phyloP scores from a whole-genome alignment of 331 rosid genomes.

The Malus hybrid region DNA sequence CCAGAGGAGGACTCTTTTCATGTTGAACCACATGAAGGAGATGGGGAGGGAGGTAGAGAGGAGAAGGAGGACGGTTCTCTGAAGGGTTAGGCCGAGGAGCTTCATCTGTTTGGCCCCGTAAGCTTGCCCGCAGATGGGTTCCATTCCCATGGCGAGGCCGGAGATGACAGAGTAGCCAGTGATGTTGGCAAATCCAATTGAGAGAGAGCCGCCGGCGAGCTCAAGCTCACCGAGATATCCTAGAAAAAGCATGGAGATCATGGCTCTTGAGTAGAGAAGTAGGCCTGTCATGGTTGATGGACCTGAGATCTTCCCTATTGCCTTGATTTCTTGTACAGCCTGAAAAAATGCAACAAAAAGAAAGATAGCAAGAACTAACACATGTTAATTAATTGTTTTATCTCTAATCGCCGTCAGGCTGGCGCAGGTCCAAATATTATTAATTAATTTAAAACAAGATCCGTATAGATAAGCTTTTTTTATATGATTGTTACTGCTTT shows the following conservation, averaged over 20 bases:
- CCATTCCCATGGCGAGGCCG: conserved; percentile 16
- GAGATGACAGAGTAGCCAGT: conserved; percentile 96
- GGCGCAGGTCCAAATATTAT: no score
- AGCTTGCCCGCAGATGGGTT: conserved; percentile 90
- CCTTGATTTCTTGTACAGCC: conserved; percentile 74
- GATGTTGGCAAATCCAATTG: conserved; percentile 92
- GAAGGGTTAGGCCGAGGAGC: conserved; percentile 70
- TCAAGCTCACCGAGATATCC: conserved; percentile 88
- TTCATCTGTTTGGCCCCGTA: conserved; percentile 79
- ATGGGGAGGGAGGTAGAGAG: conserved; percentile 72
- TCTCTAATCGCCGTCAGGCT: no score
- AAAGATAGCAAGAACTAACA: not conserved
- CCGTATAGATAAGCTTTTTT: not conserved
- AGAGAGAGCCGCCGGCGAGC: conserved; percentile 90
- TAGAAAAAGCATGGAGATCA: conserved; percentile 95
- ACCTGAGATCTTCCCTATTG: conserved; percentile 76
- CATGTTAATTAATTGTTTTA: not conserved
- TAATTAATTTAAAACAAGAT: not conserved
- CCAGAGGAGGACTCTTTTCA: conserved; percentile 58
- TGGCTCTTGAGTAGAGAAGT: conserved; percentile 68
- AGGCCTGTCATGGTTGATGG: conserved; percentile 77
- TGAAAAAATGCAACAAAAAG: conserved; percentile 22
- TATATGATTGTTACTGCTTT: not conserved
- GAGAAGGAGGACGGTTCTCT: conserved; percentile 72
- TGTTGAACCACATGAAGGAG: conserved; percentile 72